Percentiles rank a stretch among this genome's conserved stretches.
Evolutionary conservation across 2,329 filamentous ascomycete species (phyloP).

Genomic region (Talaromyces sp.): DNA sequence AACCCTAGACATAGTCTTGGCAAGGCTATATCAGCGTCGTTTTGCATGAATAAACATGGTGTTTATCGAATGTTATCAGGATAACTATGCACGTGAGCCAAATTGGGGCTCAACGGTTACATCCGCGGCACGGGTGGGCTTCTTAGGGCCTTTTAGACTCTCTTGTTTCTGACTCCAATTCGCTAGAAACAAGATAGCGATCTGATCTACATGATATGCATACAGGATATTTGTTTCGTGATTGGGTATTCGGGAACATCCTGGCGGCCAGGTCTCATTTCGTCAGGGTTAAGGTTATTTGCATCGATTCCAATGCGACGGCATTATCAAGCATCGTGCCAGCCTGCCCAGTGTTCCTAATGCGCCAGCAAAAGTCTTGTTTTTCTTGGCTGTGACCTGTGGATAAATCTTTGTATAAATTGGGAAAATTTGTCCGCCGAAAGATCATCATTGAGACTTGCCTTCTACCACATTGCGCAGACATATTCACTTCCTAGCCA

Average conservation of each 20-base stretch:
- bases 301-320: not conserved
- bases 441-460: not conserved
- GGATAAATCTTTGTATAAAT: not conserved
- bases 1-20: not conserved
- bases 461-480: not conserved
- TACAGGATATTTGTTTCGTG: not conserved
- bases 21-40: not conserved
- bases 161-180: not conserved
- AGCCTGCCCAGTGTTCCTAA: not conserved
- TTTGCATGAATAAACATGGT: not conserved
- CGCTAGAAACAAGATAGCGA: not conserved
- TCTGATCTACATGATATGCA: constrained; percentile 1
- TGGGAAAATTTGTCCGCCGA: not conserved
- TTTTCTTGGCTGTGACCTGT: not conserved
- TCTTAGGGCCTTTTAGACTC: not conserved
- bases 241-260: not conserved
- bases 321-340: constrained; percentile 8
- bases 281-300: not conserved
- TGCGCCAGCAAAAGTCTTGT: not conserved
- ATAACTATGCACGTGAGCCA: not conserved
- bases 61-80: constrained; percentile 6
- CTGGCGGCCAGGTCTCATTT: not conserved
- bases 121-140: constrained; percentile 2
- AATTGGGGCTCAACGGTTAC: constrained; percentile 5
- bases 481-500: not conserved